phyloP scores from a whole-genome alignment of 2,329 filamentous ascomycete species.

The Penicillium brevicompactum region DNA sequence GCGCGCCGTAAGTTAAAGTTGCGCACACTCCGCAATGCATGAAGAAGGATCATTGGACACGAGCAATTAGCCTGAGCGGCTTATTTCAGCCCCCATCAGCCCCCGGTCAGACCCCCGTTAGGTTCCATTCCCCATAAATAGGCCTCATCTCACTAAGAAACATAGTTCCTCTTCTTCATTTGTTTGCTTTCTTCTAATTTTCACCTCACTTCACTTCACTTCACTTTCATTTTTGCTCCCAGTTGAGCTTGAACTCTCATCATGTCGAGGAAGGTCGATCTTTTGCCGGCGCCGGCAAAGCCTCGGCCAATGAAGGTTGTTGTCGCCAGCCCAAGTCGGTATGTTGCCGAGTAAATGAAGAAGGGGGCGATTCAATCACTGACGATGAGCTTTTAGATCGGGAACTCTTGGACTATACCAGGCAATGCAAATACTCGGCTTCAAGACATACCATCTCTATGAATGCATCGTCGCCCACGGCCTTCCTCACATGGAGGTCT shows the following conservation, averaged over 20 bases:
- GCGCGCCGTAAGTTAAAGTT: too few species aligned
- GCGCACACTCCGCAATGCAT: too few species aligned
- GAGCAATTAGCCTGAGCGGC: too few species aligned
- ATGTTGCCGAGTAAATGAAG: neutral
- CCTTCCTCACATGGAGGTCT: conserved; percentile 16
- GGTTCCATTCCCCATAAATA: neutral
- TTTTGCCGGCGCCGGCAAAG: conserved; percentile 15
- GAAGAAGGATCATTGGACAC: too few species aligned
- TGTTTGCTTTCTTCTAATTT: neutral
- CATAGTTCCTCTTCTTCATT: too few species aligned
- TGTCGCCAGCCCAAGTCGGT: conserved; percentile 28
- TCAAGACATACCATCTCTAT: conserved; percentile 25
- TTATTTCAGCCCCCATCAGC: too few species aligned
- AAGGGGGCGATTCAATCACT: neutral
- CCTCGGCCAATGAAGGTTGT: conserved; percentile 24
- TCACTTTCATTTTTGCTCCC: neutral
- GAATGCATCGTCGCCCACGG: conserved; percentile 14
- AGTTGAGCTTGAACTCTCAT: neutral
- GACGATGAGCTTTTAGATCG: conserved; percentile 12
- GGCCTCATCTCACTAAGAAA: too few species aligned
- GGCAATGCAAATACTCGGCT: conserved; percentile 26
- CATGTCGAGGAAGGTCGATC: conserved; percentile 27
- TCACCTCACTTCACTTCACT: too few species aligned
- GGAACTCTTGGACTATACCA: conserved; percentile 26
- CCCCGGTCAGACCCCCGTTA: neutral